Percentiles rank a stretch among this genome's conserved stretches.
These are phyloP conservation scores for Solanum hybrid DNA, from an alignment of 305 asterid genomes.

Conservation along the genomic window DNA sequence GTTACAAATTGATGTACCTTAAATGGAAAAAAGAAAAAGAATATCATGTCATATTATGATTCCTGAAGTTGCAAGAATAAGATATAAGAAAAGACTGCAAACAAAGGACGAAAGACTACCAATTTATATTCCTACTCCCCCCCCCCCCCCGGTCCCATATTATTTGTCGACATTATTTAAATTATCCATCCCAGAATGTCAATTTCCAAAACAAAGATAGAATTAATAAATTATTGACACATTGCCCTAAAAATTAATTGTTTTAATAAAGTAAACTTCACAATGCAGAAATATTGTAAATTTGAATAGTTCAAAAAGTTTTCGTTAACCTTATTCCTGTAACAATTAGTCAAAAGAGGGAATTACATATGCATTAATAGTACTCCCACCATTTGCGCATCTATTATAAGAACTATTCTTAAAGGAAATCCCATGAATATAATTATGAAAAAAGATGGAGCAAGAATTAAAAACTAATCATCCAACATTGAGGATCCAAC, in stretches of 20 bases:
- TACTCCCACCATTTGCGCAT: too few species aligned
- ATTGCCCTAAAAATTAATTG: background rate
- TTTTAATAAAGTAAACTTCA: background rate
- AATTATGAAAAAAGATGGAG: background rate
- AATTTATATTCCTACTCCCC: background rate
- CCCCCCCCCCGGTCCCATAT: background rate
- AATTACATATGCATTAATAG: background rate
- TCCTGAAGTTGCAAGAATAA: background rate
- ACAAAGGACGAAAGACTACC: background rate
- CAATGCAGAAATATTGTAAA: background rate
- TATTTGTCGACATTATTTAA: background rate
- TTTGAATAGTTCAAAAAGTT: background rate
- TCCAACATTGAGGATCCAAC: background rate
- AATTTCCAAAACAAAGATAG: background rate
- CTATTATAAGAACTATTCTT: background rate
- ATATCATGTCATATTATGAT: background rate
- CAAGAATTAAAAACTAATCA: background rate
- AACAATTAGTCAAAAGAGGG: background rate
- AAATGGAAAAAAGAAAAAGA: background rate
- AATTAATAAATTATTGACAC: background rate
- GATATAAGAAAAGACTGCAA: background rate
- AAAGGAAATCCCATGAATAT: background rate
- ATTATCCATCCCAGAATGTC: background rate
- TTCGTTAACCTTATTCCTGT: background rate
- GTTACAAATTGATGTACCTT: slow-evolving; percentile 86